Conservation (phyloP, 2,329 filamentous ascomycete genomes). For the Colletotrichum sp. region DNA sequence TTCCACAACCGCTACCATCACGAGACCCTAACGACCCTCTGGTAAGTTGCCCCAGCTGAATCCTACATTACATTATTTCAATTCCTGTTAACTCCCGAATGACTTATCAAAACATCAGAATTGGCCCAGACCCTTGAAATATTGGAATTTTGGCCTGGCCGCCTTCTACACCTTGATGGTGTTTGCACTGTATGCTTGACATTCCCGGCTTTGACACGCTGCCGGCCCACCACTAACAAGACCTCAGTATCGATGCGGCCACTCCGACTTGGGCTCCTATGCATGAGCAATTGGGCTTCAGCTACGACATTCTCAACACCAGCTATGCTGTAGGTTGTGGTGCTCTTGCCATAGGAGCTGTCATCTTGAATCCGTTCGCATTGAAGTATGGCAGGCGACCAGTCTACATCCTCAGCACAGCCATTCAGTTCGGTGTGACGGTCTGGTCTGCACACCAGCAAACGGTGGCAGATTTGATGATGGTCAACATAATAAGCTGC, state of each 20-base stretch:
- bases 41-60: neutral
- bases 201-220: neutral
- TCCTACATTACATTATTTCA: neutral
- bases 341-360: conserved; percentile 42
- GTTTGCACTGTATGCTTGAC: neutral
- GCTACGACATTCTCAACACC: conserved; percentile 44
- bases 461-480: conserved; percentile 46
- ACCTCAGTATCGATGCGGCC: neutral
- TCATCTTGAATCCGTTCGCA: conserved; percentile 50
- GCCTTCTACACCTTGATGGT: neutral
- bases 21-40: neutral
- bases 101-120: neutral
- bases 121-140: neutral
- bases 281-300: conserved; percentile 46
- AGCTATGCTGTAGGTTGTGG: conserved; percentile 48
- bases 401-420: conserved; percentile 47
- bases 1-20: neutral
- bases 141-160: neutral
- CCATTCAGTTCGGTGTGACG: conserved; percentile 36
- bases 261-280: conserved; percentile 41
- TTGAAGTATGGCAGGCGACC: conserved; percentile 51
- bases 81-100: neutral
- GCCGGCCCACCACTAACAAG: neutral
- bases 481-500: conserved; percentile 47
- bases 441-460: conserved; percentile 47